phyloP scores from a whole-genome alignment of 2,329 filamentous ascomycete species.

The Pyrenophora tritici-repentis region DNA sequence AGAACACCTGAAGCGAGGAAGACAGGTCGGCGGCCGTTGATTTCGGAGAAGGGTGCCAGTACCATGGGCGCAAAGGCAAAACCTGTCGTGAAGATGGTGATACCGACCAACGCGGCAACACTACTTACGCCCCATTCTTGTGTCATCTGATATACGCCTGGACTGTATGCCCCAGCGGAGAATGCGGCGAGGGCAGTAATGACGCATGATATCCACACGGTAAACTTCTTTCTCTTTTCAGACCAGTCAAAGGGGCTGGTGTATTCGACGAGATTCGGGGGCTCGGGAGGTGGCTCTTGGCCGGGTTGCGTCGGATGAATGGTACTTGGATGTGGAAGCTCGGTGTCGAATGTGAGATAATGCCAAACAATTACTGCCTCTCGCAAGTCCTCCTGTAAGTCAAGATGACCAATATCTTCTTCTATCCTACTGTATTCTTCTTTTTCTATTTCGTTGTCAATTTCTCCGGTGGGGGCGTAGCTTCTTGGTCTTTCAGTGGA shows the following conservation, averaged over 20 bases:
- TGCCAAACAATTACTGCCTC: constrained; percentile 56
- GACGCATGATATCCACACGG: constrained; percentile 74
- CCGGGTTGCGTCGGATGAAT: constrained; percentile 40
- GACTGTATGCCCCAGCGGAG: constrained; percentile 78
- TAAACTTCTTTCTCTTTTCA: constrained; percentile 67
- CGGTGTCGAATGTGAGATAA: constrained; percentile 67
- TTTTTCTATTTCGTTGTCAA: constrained; percentile 18
- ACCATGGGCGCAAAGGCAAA: constrained; percentile 87
- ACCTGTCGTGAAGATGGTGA: constrained; percentile 76
- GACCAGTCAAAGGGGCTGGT: constrained; percentile 76
- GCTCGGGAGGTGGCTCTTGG: constrained; percentile 55
- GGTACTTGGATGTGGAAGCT: constrained; percentile 56
- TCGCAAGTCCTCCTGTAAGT: constrained; percentile 13
- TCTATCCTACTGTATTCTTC: constrained; percentile 23
- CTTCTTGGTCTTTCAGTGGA: constrained; percentile 2
- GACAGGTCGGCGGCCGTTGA: constrained; percentile 83
- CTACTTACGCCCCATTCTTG: constrained; percentile 67
- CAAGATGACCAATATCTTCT: constrained; percentile 8
- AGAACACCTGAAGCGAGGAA: constrained; percentile 75
- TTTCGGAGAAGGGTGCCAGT: constrained; percentile 84
- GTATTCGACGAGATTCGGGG: constrained; percentile 70
- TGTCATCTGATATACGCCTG: constrained; percentile 68
- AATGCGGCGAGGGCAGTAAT: constrained; percentile 81
- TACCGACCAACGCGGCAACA: constrained; percentile 72
- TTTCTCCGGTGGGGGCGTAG: constrained; percentile 17